Percentiles rank a stretch among this genome's conserved stretches.
These are phyloP conservation scores for Botryotinia narcissicola DNA, from an alignment of 2,329 filamentous ascomycete genomes.

Conservation along the genomic window DNA sequence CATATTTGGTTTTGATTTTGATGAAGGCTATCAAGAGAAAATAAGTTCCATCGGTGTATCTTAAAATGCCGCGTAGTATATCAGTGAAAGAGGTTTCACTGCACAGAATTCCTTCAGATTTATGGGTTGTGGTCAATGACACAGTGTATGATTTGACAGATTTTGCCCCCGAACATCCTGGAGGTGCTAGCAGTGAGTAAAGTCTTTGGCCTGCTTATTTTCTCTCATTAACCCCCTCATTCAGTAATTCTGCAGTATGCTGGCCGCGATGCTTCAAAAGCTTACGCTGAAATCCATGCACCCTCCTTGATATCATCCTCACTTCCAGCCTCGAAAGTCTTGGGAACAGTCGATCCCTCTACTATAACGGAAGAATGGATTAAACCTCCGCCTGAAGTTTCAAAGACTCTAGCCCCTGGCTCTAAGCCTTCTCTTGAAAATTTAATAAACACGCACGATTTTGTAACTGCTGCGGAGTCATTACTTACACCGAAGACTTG, in stretches of 20 bases:
- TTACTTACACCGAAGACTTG: constrained; percentile 62
- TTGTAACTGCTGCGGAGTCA: constrained; percentile 54
- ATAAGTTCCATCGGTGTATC: neutral
- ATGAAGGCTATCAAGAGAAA: neutral
- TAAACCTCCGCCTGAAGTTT: constrained; percentile 41
- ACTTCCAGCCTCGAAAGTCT: constrained; percentile 44
- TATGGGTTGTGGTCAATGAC: constrained; percentile 68
- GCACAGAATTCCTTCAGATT: constrained; percentile 50
- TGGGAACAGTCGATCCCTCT: constrained; percentile 49
- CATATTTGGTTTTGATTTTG: too few species aligned
- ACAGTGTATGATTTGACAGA: constrained; percentile 66
- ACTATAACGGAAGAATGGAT: constrained; percentile 50
- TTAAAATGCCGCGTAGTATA: constrained; percentile 35
- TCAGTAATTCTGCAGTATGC: constrained; percentile 50
- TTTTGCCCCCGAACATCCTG: constrained; percentile 63
- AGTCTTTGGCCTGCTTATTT: constrained; percentile 24
- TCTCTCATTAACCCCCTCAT: neutral
- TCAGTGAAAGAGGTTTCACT: constrained; percentile 46
- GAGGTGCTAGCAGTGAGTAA: constrained; percentile 52
- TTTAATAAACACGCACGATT: constrained; percentile 60
- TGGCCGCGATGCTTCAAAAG: constrained; percentile 52
- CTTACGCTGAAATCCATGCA: constrained; percentile 52
- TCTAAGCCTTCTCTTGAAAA: constrained; percentile 46
- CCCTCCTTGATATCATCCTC: constrained; percentile 47
- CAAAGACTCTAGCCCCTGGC: constrained; percentile 24